Percentiles rank a stretch among this genome's conserved stretches.
phyloP scores from a whole-genome alignment of 495 filamentous ascomycete species.

The Parmelia sp. region DNA sequence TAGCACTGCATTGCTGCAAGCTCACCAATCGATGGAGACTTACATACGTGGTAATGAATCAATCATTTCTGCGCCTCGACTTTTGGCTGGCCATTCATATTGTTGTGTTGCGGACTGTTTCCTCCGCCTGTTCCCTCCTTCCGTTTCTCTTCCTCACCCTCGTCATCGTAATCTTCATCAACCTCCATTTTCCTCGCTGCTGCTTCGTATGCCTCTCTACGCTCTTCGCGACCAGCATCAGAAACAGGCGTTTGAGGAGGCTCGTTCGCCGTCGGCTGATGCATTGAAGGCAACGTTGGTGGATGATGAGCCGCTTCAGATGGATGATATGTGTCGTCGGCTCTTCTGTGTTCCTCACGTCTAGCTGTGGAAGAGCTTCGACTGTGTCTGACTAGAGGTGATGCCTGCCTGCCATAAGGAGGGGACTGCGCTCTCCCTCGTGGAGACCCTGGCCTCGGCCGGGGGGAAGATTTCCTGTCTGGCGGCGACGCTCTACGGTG shows the following conservation, averaged over 20 bases:
- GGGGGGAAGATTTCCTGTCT: slow-evolving; percentile 53
- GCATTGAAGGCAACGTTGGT: slow-evolving; percentile 62
- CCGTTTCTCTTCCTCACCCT: slow-evolving; percentile 75
- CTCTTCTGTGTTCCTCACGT: slow-evolving; percentile 60
- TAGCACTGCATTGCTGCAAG: neutral
- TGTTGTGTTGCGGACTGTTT: slow-evolving; percentile 35
- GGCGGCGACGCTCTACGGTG: slow-evolving; percentile 67
- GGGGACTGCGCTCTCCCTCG: slow-evolving; percentile 25
- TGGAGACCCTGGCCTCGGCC: slow-evolving; percentile 27
- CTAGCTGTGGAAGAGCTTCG: slow-evolving; percentile 74
- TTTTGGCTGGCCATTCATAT: slow-evolving; percentile 28
- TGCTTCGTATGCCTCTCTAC: slow-evolving; percentile 61
- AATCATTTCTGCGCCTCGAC: slow-evolving; percentile 24
- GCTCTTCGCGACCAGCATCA: slow-evolving; percentile 52
- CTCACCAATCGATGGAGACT: neutral
- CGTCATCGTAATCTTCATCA: slow-evolving; percentile 94
- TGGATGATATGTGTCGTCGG: slow-evolving; percentile 74
- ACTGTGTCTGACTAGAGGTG: slow-evolving; percentile 58
- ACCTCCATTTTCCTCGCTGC: slow-evolving; percentile 93
- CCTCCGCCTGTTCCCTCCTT: slow-evolving; percentile 44
- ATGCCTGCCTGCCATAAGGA: slow-evolving; percentile 36
- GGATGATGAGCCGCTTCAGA: slow-evolving; percentile 88
- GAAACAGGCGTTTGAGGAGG: slow-evolving; percentile 42
- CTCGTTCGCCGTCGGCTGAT: slow-evolving; percentile 42
- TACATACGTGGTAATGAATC: slow-evolving; percentile 1